Evolutionary conservation across 2,329 filamentous ascomycete species (phyloP).

Genomic region (Fusarium hostae): DNA sequence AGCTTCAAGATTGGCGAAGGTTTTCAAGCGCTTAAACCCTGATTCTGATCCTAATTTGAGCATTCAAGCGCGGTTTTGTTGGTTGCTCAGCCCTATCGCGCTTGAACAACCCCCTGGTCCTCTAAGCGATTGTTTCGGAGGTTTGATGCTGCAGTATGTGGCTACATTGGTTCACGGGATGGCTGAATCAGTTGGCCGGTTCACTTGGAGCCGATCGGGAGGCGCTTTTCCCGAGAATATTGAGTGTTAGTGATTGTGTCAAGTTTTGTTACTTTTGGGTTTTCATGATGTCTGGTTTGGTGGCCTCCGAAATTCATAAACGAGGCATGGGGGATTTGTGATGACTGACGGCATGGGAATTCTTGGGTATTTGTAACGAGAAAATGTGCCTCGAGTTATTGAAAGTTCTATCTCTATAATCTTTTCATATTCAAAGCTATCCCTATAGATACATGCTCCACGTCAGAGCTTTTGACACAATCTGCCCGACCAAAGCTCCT

Average conservation of each 20-base stretch:
- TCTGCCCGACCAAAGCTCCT: not conserved
- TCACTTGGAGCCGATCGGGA: not conserved
- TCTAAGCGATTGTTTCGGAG: slow-evolving; percentile 12
- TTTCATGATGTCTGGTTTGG: slow-evolving; percentile 2
- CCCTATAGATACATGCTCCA: not conserved
- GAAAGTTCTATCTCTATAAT: not conserved
- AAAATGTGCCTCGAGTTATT: not conserved
- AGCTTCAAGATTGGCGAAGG: slow-evolving; percentile 7
- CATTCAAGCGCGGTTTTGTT: slow-evolving; percentile 8
- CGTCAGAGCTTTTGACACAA: not conserved
- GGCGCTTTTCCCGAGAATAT: not conserved
- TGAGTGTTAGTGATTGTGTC: not conserved
- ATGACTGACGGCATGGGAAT: not conserved
- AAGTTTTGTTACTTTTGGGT: not conserved
- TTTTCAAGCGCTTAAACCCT: slow-evolving; percentile 1
- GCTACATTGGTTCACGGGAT: slow-evolving; percentile 25
- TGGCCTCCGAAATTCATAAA: slow-evolving; percentile 1
- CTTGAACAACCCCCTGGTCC: slow-evolving; percentile 11
- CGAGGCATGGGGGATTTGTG: not conserved
- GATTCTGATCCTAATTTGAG: slow-evolving; percentile 14
- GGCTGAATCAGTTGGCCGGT: slow-evolving; percentile 3
- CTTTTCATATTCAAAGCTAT: not conserved
- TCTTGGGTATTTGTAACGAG: not conserved
- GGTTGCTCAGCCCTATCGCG: slow-evolving; percentile 1
- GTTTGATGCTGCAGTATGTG: not conserved